These are phyloP conservation scores for Coemansia sp. DNA, from an alignment of 192 early-diverging fungal species.

Conservation along the genomic window DNA sequence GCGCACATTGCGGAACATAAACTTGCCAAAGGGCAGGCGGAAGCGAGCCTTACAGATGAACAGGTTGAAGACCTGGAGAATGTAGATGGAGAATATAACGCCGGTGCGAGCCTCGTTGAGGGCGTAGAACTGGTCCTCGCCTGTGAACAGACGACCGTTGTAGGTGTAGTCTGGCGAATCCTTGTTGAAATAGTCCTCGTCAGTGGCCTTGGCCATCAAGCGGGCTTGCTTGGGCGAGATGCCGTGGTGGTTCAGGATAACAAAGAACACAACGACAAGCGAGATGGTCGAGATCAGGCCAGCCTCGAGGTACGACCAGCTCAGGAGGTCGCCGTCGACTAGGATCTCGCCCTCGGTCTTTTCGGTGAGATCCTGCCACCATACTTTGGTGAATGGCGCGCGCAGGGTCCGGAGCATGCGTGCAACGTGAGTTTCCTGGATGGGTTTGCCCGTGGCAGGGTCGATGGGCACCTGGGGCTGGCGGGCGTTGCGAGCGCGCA, in stretches of 20 bases:
- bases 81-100: conserved; percentile 69
- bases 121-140: conserved; percentile 63
- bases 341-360: conserved; percentile 80
- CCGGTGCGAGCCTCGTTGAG: conserved; percentile 78
- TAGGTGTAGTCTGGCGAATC: conserved; percentile 53
- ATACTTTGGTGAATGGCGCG: conserved; percentile 58
- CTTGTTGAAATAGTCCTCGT: conserved; percentile 49
- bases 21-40: conserved; percentile 73
- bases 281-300: conserved; percentile 80
- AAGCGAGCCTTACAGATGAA: conserved; percentile 88
- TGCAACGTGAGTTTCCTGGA: conserved; percentile 28
- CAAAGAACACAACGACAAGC: conserved; percentile 74
- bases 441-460: conserved; percentile 55
- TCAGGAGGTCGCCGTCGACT: conserved; percentile 79
- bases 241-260: conserved; percentile 68
- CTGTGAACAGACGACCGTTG: conserved; percentile 53
- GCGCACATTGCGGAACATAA: conserved; percentile 78
- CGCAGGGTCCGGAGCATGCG: conserved; percentile 34
- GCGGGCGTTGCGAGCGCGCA: conserved; percentile 60
- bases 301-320: conserved; percentile 86
- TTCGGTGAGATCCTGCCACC: conserved; percentile 69
- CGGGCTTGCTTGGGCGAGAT: conserved; percentile 66
- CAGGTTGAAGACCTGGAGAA: conserved; percentile 90
- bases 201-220: conserved; percentile 57
- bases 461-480: conserved; percentile 56